These are phyloP conservation scores for Dactylis glomerata DNA, from an alignment of 176 grass and related monocot species.

Conservation along the genomic window DNA sequence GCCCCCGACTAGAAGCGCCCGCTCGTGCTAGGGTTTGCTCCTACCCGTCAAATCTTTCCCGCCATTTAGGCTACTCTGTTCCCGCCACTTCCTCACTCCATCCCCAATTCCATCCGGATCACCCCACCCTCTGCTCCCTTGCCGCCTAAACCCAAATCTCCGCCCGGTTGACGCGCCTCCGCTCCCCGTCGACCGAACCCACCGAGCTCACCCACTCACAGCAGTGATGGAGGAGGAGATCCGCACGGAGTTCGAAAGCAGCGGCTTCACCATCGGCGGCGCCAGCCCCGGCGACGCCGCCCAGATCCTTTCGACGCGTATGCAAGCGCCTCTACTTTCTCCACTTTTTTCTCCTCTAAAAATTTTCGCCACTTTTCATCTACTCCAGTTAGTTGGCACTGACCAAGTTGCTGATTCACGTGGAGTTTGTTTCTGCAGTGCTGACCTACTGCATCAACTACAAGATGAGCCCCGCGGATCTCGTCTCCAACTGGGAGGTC, in stretches of 20 bases:
- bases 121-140: background rate
- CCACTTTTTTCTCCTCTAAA: background rate
- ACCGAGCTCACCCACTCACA: background rate
- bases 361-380: background rate
- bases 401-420: background rate
- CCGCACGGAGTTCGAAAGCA: constrained; percentile 67
- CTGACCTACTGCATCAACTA: constrained; percentile 95
- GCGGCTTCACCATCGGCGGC: constrained; percentile 77
- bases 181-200: background rate
- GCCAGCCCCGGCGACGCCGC: constrained; percentile 40
- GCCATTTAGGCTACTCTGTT: background rate
- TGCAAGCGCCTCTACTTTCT: background rate
- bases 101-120: constrained; percentile 5
- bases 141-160: background rate
- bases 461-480: constrained; percentile 76
- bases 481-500: constrained; percentile 87
- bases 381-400: background rate
- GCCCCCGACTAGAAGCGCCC: too few relatives aligned
- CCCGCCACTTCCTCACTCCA: background rate
- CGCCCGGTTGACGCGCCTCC: background rate
- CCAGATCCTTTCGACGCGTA: constrained; percentile 77
- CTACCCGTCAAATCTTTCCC: constrained; percentile 6
- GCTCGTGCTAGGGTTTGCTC: constrained; percentile 9
- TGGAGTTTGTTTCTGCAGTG: constrained; percentile 38
- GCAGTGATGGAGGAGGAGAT: constrained; percentile 79